These are phyloP conservation scores for Neurospora africana DNA, from an alignment of 495 filamentous ascomycete genomes.

Conservation along the genomic window DNA sequence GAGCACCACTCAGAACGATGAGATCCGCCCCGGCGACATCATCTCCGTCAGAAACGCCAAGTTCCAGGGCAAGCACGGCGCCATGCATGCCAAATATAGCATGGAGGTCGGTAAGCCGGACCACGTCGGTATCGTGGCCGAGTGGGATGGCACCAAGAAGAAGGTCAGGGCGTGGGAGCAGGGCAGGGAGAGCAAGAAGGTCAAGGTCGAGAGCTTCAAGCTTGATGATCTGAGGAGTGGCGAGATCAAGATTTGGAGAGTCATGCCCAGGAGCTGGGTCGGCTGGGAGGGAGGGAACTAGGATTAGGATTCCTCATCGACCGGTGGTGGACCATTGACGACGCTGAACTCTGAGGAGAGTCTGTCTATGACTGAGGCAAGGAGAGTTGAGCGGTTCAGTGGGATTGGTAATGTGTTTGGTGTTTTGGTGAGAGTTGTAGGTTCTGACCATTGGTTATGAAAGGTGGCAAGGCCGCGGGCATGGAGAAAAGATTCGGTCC, in stretches of 20 bases:
- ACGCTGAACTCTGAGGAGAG: not conserved
- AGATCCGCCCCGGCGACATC: conserved; percentile 90
- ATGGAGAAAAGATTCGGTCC: not conserved
- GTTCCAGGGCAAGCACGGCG: conserved; percentile 91
- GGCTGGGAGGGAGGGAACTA: conserved; percentile 53
- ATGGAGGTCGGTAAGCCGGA: conserved; percentile 84
- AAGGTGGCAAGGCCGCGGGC: not conserved
- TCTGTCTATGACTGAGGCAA: not conserved
- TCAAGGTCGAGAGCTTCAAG: conserved; percentile 87
- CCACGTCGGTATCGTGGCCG: conserved; percentile 90
- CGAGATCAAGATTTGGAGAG: conserved; percentile 95
- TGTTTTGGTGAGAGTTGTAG: not conserved
- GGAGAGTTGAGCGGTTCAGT: not conserved
- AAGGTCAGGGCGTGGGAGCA: conserved; percentile 95
- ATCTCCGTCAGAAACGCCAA: conserved; percentile 87
- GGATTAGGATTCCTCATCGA: not conserved
- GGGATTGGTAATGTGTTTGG: not conserved
- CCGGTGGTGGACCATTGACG: not conserved
- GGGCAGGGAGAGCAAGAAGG: conserved; percentile 87
- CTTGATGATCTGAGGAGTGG: conserved; percentile 84
- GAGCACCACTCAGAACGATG: conserved; percentile 76
- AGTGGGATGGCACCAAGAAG: conserved; percentile 99
- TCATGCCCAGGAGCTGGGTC: conserved; percentile 85
- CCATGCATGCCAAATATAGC: conserved; percentile 89
- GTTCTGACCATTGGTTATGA: not conserved